A percentile compares a stretch with the other conserved stretches of the same genome.
phyloP scores from a whole-genome alignment of 768 basidiomycete genomes.

The Candolleomyces aberdarensis region DNA sequence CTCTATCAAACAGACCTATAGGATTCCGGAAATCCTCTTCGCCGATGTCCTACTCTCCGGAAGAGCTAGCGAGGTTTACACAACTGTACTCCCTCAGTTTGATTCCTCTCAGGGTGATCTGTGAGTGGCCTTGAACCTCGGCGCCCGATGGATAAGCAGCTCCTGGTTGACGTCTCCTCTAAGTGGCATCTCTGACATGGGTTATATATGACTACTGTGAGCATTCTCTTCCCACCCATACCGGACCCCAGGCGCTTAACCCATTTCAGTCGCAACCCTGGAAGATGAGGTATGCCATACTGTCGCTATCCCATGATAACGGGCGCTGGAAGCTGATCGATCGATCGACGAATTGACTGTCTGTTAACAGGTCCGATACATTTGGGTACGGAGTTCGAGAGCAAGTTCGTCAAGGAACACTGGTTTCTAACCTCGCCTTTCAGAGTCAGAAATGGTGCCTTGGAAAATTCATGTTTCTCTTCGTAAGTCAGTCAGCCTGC shows the following conservation, averaged over 20 bases:
- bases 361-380: background rate
- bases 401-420: background rate
- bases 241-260: background rate
- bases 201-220: slow-evolving; percentile 24
- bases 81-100: slow-evolving; percentile 13
- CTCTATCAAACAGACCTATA: too few species aligned
- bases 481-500: background rate
- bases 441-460: background rate
- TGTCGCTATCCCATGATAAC: background rate
- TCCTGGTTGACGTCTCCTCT: background rate
- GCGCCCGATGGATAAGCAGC: background rate
- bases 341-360: background rate
- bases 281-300: background rate
- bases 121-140: slow-evolving; percentile 12
- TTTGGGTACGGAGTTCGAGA: background rate
- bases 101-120: slow-evolving; percentile 19
- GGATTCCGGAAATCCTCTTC: too few species aligned
- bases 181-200: slow-evolving; percentile 21
- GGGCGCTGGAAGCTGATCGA: background rate
- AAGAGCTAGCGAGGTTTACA: background rate
- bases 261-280: background rate
- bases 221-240: background rate
- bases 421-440: background rate
- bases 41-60: background rate
- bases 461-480: background rate